Conservation (phyloP, 169 alveolate genomes). For the Amoebophrya sp. region DNA sequence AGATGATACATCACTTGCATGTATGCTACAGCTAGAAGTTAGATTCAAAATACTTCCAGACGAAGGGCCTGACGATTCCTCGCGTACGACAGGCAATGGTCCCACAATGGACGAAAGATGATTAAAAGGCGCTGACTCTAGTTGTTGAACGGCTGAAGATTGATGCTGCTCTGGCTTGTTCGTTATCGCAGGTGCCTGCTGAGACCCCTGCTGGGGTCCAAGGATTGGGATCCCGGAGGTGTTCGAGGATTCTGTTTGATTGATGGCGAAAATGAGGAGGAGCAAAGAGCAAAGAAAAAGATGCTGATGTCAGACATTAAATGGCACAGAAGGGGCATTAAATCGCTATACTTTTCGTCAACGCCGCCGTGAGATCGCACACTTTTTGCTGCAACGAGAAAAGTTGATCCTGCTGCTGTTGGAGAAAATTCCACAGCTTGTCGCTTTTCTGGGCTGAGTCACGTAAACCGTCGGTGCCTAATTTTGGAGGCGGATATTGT, state of each 20-base stretch:
- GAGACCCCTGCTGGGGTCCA: too few relatives aligned
- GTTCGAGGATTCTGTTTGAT: neutral
- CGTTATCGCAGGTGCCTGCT: too few relatives aligned
- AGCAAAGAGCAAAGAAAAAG: neutral
- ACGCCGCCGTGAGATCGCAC: neutral
- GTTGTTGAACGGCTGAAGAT: too few relatives aligned
- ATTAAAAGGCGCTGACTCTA: too few relatives aligned
- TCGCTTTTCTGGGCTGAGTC: neutral
- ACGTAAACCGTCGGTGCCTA: neutral
- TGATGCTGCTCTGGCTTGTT: too few relatives aligned
- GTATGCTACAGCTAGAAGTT: too few relatives aligned
- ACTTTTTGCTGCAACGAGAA: neutral
- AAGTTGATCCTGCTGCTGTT: neutral
- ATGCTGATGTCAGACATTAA: neutral
- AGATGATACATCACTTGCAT: too few relatives aligned
- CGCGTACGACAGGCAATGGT: too few relatives aligned
- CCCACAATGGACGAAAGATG: too few relatives aligned
- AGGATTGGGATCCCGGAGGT: too few relatives aligned
- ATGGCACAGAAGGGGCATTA: neutral
- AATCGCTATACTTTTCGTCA: neutral
- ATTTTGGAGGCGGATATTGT: neutral
- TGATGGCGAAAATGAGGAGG: neutral
- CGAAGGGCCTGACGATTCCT: too few relatives aligned
- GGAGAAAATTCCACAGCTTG: neutral
- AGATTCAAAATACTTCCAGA: too few relatives aligned